Evolutionary conservation across 75 land plant genomes (phyloP), one percentile per base, ranked within the genome.

Genomic region (Sequoiadendron giganteum): DNA sequence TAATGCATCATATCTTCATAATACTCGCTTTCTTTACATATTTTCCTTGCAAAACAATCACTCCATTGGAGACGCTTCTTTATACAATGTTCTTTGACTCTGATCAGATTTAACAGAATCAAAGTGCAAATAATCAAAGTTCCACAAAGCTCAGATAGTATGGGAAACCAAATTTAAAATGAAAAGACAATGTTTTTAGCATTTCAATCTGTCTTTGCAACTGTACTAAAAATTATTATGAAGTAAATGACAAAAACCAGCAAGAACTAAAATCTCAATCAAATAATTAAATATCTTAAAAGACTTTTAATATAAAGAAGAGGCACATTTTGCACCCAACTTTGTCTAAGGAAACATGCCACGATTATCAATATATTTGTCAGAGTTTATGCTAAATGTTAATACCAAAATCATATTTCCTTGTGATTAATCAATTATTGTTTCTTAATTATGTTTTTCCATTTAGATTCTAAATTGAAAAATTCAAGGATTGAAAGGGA

Each of bases 1-100:
- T 98, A 95, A 48, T 94, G 93, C 97, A 98, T 95, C 94, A 98
- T 94, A 32, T 97, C 99, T 85, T 98, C 99, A 92, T 98, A 98
- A 88, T 98, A 98, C 91, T 98, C 99, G 85, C 92, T 91, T 88
- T 98, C 99, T 90, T 94, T 95, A 87, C 95, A 94, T 81, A 95
- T 91, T 90, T 93, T 94, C 47, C 96, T 94, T 76, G 99, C 99
- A 91, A 94, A 95, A 92, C 97, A 97, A 49, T 94, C 88, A 90
- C 92, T 97, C 99, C 99, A 98, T 61, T 91, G 96, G 47, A 95
- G 90, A 52, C 99, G 94, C 86, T 95, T 98, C 85, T 93, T 97
- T 40, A 97, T 95, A 89, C 99, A 97, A 75, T 98, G 93, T 6
- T 97, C 99, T 77, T 95, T 93, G 73, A 98, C 92, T 93, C 99